phyloP scores from a whole-genome alignment of 2,329 filamentous ascomycete genomes.

The Rugonectria rugulosa region DNA sequence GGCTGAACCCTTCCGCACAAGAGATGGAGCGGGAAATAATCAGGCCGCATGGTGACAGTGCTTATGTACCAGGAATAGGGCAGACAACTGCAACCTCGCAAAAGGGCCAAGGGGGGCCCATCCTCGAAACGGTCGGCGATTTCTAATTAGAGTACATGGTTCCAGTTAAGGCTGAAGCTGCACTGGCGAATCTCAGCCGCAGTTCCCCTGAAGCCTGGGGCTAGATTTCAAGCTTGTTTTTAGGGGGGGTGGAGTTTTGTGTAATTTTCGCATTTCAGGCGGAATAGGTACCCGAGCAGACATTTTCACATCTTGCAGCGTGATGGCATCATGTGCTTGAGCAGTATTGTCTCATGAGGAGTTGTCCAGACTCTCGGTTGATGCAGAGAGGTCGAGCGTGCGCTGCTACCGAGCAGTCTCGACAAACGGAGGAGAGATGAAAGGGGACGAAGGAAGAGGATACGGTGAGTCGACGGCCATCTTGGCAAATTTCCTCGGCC shows the following conservation, averaged over 20 bases:
- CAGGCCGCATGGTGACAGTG: conserved; percentile 9
- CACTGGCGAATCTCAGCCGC: conserved; percentile 2
- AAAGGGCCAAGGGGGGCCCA: not conserved
- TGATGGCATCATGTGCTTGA: no score
- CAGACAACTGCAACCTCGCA: no score
- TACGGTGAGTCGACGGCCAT: not conserved
- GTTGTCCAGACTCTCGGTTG: no score
- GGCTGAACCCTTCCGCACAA: not conserved
- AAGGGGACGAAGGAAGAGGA: no score
- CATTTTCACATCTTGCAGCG: no score
- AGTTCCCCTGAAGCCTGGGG: not conserved
- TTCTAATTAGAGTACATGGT: conserved; percentile 4
- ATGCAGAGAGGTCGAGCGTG: no score
- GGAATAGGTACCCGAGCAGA: not conserved
- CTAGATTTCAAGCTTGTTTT: not conserved
- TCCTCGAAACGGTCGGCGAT: not conserved
- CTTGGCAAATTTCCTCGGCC: not conserved
- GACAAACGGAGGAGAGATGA: not conserved
- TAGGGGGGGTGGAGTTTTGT: conserved; percentile 1
- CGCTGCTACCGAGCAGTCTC: not conserved
- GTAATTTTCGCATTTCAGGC: conserved; percentile 11
- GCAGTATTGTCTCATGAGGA: no score
- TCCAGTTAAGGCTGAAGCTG: conserved; percentile 12
- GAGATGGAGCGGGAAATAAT: conserved; percentile 2
- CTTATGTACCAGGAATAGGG: conserved; percentile 11